These are phyloP conservation scores for Ophiocordyceps australis DNA, from an alignment of 2,329 filamentous ascomycete genomes.

Conservation along the genomic window DNA sequence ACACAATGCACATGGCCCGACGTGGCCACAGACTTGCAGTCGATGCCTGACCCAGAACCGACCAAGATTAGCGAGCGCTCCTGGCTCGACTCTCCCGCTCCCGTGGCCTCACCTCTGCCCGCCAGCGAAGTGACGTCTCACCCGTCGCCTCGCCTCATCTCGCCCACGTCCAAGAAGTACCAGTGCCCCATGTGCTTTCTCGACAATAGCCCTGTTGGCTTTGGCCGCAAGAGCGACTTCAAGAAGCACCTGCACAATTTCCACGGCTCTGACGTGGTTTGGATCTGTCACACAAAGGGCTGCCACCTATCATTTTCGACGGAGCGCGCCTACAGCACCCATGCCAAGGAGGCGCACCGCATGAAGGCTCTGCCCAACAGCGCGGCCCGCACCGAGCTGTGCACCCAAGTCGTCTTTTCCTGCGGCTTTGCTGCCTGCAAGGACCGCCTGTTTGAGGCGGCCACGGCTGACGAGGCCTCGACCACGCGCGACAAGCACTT, in stretches of 20 bases:
- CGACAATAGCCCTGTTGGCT: constrained; percentile 24
- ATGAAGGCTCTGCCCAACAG: constrained; percentile 21
- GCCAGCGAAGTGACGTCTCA: constrained; percentile 14
- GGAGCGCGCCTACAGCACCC: constrained; percentile 23
- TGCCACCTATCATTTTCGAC: constrained; percentile 25
- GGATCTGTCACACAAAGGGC: constrained; percentile 21
- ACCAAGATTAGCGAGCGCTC: constrained; percentile 15
- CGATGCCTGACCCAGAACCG: constrained; percentile 15
- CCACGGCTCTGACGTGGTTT: constrained; percentile 21
- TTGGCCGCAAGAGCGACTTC: constrained; percentile 26
- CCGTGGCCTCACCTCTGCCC: constrained; percentile 16
- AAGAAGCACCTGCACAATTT: constrained; percentile 30
- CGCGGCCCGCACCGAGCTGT: constrained; percentile 20
- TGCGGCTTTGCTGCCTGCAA: constrained; percentile 23
- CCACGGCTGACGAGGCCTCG: constrained; percentile 15
- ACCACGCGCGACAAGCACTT: constrained; percentile 23
- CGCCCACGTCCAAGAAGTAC: constrained; percentile 20
- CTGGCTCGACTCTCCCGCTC: constrained; percentile 21
- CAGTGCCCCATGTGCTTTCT: constrained; percentile 27
- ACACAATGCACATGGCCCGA: constrained; percentile 20
- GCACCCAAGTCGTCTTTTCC: constrained; percentile 23
- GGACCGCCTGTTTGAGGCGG: constrained; percentile 22
- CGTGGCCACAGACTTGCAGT: constrained; percentile 12
- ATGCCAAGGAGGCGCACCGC: constrained; percentile 22
- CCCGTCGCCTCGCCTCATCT: constrained; percentile 16